These are phyloP conservation scores for Naganishia friedmannii DNA, from an alignment of 768 basidiomycete genomes.

Conservation along the genomic window DNA sequence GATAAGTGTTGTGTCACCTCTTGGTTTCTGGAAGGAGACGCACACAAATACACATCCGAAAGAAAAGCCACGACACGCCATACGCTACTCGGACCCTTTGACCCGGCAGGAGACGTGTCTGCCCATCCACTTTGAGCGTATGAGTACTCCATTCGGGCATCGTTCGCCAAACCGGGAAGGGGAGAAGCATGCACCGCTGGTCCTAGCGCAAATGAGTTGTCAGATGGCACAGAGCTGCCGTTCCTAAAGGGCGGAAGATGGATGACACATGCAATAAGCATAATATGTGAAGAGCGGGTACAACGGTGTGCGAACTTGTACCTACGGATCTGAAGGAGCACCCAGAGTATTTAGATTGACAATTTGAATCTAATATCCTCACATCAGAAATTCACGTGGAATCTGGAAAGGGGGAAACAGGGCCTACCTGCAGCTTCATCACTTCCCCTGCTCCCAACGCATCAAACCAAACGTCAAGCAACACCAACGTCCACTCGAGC, in stretches of 20 bases:
- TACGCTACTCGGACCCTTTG: background rate
- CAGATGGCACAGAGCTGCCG: background rate
- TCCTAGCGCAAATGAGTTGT: background rate
- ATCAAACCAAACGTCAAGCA: constrained; percentile 49
- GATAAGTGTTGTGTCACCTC: background rate
- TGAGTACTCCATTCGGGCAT: constrained; percentile 19
- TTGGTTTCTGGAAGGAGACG: background rate
- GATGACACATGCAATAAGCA: background rate
- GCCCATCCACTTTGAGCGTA: constrained; percentile 21
- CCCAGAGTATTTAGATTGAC: background rate
- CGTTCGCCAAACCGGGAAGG: background rate
- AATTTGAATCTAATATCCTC: background rate
- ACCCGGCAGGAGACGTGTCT: background rate
- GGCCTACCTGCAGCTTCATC: constrained; percentile 35
- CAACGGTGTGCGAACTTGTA: background rate
- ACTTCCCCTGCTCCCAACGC: constrained; percentile 39
- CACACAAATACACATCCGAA: constrained; percentile 49
- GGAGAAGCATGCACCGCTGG: background rate
- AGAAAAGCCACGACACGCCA: constrained; percentile 33
- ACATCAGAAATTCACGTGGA: background rate
- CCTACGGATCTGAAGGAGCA: background rate
- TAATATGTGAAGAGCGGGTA: background rate
- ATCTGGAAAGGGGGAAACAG: background rate
- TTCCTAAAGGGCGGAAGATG: background rate
- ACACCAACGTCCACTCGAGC: constrained; percentile 69